Base-by-base conservation (phyloP, 768 basidiomycete genomes). In the Kwoniella sp. region DNA sequence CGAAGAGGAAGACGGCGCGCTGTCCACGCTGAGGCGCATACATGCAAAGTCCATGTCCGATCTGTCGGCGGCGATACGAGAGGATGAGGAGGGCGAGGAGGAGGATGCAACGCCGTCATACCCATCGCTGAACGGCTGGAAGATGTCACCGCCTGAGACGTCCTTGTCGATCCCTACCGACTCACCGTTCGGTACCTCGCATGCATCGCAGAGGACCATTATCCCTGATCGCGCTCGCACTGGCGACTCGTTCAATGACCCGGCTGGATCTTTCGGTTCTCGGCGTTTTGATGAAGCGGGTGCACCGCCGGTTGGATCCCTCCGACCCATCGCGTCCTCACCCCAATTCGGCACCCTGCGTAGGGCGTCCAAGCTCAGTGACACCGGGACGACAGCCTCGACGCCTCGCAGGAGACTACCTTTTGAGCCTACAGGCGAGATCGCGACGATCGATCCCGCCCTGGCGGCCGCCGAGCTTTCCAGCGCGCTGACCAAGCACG, bases 401-500 rank as follows among this genome's bases (percentile, higher is more conserved):
- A 53, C 49, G 14, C 36, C 45, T 0, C 40, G 47, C 6, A 39
- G 50, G 4, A 39, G 25, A 27, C 31, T 56, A 17, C 50, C 55
- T 1, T 55, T 60, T 39, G 46, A 50, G 22, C 53, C 52, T 9
- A 20, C 50, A 20, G 38, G 38, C 11, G 38, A 41, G 2, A 59
- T 64, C 40, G 48, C 56, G 12, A 26, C 59, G 3, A 67, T 63
- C 7, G 68, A 70, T 31, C 62, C 65, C 0, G 56, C 41, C 11
- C 44, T 71, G 4, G 62, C 64, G 11, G 67, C 60, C 22, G 69
- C 60, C 1, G 69, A 71, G 38, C 39, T 71, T 23, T 46, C 56
- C 4, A 56, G 51, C n/a, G 44, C 63, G 5, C 28, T 71, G 48
- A 71, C 69, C 1, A 65, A 67, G 31, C 59, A 63, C 31, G 57